Conservation (phyloP, 192 early-diverging fungal genomes). For the Backusella sp. region DNA sequence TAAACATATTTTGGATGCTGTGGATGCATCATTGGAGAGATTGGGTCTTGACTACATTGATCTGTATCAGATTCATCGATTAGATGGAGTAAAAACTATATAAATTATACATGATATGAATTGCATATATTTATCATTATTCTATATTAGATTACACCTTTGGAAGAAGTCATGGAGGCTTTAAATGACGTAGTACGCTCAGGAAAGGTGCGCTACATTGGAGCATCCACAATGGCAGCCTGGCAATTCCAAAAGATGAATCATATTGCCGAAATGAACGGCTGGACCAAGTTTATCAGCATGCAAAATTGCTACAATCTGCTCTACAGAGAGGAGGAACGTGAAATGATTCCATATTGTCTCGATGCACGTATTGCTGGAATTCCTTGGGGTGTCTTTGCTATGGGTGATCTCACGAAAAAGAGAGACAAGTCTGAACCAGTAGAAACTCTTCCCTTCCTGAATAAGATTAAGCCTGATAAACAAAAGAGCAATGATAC, state of each 20-base stretch:
- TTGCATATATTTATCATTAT: background rate
- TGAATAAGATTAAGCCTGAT: background rate
- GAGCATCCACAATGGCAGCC: constrained; percentile 37
- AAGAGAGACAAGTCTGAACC: constrained; percentile 14
- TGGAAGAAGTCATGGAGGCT: constrained; percentile 70
- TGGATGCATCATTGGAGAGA: constrained; percentile 64
- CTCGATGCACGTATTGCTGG: constrained; percentile 31
- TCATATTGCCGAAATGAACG: constrained; percentile 35
- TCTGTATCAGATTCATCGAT: constrained; percentile 74
- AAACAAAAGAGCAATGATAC: background rate
- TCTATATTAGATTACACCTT: constrained; percentile 42
- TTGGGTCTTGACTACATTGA: constrained; percentile 71
- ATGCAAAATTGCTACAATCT: constrained; percentile 38
- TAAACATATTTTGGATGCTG: constrained; percentile 83
- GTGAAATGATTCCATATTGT: constrained; percentile 40
- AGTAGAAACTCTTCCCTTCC: background rate
- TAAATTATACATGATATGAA: background rate
- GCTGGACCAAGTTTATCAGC: constrained; percentile 27
- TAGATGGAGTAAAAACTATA: constrained; percentile 32
- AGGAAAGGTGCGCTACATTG: constrained; percentile 57
- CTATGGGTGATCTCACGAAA: constrained; percentile 24
- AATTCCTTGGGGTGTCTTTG: constrained; percentile 32
- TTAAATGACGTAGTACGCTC: constrained; percentile 61
- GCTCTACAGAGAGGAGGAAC: constrained; percentile 41
- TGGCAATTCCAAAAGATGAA: constrained; percentile 39